These are phyloP conservation scores for Gaultheria prostrata DNA, from an alignment of 148 eudicot genomes.

Conservation along the genomic window DNA sequence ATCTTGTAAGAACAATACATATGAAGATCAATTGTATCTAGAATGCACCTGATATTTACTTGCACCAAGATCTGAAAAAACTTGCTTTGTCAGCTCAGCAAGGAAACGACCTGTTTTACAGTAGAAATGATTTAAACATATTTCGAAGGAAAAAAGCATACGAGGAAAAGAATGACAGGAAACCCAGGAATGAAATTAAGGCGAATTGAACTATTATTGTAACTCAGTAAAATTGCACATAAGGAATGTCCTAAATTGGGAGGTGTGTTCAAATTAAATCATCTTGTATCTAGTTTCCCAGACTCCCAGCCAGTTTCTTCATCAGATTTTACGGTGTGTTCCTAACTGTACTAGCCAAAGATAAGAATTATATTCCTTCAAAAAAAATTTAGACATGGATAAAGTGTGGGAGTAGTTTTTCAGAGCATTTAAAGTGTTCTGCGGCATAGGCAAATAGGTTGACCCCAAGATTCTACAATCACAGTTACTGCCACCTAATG, in stretches of 20 bases:
- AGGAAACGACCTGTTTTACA: slow-evolving; percentile 82
- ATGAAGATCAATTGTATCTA: neutral
- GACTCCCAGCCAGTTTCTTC: neutral
- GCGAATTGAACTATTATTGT: neutral
- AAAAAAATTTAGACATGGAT: neutral
- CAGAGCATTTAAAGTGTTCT: neutral
- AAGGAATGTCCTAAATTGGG: neutral
- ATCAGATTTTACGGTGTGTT: neutral
- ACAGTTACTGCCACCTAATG: slow-evolving; percentile 6
- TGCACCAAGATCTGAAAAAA: slow-evolving; percentile 77
- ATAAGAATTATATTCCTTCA: neutral
- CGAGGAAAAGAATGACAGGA: neutral
- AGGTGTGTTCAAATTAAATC: neutral
- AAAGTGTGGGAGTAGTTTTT: neutral
- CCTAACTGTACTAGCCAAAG: neutral
- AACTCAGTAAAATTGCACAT: neutral
- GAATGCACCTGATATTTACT: slow-evolving; percentile 92
- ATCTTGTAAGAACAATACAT: neutral
- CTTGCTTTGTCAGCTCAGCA: slow-evolving; percentile 95
- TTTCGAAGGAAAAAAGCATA: neutral
- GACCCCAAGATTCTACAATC: neutral
- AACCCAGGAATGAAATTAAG: neutral
- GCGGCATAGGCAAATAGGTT: neutral
- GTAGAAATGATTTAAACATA: neutral
- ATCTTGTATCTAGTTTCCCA: neutral